Percentiles rank a stretch among this genome's conserved stretches.
Evolutionary conservation across 495 filamentous ascomycete species (phyloP).

Genomic region (Neurospora sp.): DNA sequence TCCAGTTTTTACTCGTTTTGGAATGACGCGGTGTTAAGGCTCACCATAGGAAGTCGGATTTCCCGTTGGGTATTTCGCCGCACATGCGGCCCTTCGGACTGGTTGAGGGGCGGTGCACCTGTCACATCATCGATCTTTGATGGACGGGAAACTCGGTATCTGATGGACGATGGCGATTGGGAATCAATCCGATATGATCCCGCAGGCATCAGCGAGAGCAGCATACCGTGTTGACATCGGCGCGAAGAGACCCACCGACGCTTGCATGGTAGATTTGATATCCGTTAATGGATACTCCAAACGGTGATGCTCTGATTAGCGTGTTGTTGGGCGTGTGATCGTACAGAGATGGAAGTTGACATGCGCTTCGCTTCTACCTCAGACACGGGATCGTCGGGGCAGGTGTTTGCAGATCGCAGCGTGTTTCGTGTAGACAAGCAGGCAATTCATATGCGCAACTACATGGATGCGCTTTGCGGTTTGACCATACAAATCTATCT

Average conservation of each 20-base stretch:
- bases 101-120: neutral
- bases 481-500: neutral
- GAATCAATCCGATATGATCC: neutral
- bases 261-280: neutral
- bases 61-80: neutral
- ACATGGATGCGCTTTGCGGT: neutral
- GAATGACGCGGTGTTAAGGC: neutral
- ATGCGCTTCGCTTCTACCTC: neutral
- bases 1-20: neutral
- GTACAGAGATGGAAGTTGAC: neutral
- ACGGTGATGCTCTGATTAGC: neutral
- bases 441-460: neutral
- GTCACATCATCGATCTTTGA: neutral
- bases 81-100: neutral
- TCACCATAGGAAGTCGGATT: neutral
- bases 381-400: neutral
- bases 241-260: neutral
- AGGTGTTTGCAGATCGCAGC: neutral
- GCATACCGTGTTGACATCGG: neutral
- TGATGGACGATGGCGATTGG: neutral
- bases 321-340: neutral
- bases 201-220: neutral
- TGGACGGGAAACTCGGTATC: neutral
- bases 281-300: neutral
- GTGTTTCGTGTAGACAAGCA: neutral